Percentiles rank a stretch among this genome's conserved stretches.
Conservation (phyloP, 192 early-diverging fungal species). For the Paraglomus occultum region DNA sequence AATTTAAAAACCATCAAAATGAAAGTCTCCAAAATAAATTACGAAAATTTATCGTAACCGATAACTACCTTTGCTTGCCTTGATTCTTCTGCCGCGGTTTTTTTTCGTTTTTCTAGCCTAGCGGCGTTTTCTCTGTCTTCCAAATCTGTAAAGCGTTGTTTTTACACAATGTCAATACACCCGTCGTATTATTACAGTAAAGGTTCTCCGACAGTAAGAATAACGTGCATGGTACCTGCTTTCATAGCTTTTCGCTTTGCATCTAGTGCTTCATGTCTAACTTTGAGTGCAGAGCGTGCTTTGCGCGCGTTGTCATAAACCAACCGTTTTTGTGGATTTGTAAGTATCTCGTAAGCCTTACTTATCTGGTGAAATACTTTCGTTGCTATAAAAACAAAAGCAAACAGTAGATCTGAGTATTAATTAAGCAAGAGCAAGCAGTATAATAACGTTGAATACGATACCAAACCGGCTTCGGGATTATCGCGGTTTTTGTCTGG, state of each 20-base stretch:
- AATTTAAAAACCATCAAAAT: neutral
- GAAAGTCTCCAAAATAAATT: neutral
- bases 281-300: slow-evolving; percentile 37
- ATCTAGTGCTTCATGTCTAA: slow-evolving; percentile 42
- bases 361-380: slow-evolving; percentile 36
- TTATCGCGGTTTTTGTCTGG: slow-evolving; percentile 75
- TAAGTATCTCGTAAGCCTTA: slow-evolving; percentile 37
- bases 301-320: slow-evolving; percentile 42
- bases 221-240: slow-evolving; percentile 24
- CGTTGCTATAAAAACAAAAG: slow-evolving; percentile 22
- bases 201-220: neutral
- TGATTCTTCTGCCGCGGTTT: slow-evolving; percentile 32
- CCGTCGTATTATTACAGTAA: neutral
- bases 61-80: slow-evolving; percentile 33
- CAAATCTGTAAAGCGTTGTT: slow-evolving; percentile 27
- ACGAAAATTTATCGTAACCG: neutral
- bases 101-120: slow-evolving; percentile 33
- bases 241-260: slow-evolving; percentile 37
- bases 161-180: neutral
- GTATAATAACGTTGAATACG: neutral
- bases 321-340: slow-evolving; percentile 33
- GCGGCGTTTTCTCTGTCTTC: slow-evolving; percentile 39
- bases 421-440: neutral
- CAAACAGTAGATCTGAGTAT: slow-evolving; percentile 2
- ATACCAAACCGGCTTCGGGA: slow-evolving; percentile 46